Conservation (phyloP, 805 yeast species). For the Priceomyces castillae region DNA sequence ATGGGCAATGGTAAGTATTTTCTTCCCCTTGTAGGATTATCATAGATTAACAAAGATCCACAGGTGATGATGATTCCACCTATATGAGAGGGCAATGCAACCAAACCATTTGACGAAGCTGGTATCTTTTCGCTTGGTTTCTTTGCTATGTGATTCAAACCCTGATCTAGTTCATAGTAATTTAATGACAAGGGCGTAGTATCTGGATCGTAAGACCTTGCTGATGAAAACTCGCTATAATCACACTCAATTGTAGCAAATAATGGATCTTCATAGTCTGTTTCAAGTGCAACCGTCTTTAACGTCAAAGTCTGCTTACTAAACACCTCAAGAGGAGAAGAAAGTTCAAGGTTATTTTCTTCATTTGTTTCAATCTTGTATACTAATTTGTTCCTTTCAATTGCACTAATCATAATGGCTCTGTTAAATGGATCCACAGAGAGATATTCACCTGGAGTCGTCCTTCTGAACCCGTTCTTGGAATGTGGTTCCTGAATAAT, state of each 20-base stretch:
- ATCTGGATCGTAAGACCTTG: slow-evolving; percentile 9
- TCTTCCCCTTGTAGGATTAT: slow-evolving; percentile 28
- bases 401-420: slow-evolving; percentile 65
- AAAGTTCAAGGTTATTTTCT: slow-evolving; percentile 45
- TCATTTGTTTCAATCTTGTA: slow-evolving; percentile 56
- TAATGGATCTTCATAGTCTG: slow-evolving; percentile 76
- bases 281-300: slow-evolving; percentile 59
- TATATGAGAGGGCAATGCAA: slow-evolving; percentile 71
- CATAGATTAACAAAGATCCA: slow-evolving; percentile 51
- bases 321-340: slow-evolving; percentile 74
- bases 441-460: slow-evolving; percentile 71
- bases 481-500: slow-evolving; percentile 62
- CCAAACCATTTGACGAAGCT: slow-evolving; percentile 45
- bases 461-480: slow-evolving; percentile 71
- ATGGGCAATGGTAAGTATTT: slow-evolving; percentile 54
- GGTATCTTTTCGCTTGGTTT: slow-evolving; percentile 24
- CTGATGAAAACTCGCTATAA: slow-evolving; percentile 30
- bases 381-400: slow-evolving; percentile 72
- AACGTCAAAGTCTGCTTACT: slow-evolving; percentile 52
- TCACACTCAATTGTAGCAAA: slow-evolving; percentile 79
- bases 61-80: slow-evolving; percentile 70
- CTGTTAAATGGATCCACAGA: slow-evolving; percentile 70
- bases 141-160: slow-evolving; percentile 71
- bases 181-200: slow-evolving; percentile 36
- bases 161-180: slow-evolving; percentile 82